A percentile compares a stretch with the other conserved stretches of the same genome.
These are phyloP conservation scores for Nakazawaea wickerhamii DNA, from an alignment of 805 yeast species.

Conservation along the genomic window DNA sequence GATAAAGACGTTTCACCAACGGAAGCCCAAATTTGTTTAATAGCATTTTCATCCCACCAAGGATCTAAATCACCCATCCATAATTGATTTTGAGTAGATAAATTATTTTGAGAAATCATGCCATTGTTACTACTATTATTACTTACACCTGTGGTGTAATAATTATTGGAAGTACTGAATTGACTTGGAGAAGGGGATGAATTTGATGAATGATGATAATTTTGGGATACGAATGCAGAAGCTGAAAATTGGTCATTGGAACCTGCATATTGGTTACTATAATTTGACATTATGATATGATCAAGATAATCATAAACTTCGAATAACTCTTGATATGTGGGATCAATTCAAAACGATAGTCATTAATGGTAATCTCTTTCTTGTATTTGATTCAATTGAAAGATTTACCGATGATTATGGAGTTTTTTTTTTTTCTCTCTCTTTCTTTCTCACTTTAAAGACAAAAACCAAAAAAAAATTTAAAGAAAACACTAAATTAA, in stretches of 20 bases:
- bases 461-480: no score
- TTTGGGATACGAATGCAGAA: slow-evolving; percentile 6
- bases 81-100: slow-evolving; percentile 34
- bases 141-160: slow-evolving; percentile 6
- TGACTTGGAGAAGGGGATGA: slow-evolving; percentile 10
- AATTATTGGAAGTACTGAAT: background rate
- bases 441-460: no score
- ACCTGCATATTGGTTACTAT: background rate
- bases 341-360: background rate
- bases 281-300: slow-evolving; percentile 2
- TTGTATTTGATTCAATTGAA: no score
- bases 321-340: background rate
- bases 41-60: slow-evolving; percentile 68
- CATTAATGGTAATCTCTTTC: no score
- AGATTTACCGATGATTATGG: no score
- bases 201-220: slow-evolving; percentile 1
- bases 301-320: background rate
- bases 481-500: no score
- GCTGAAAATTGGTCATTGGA: slow-evolving; percentile 8
- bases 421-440: no score
- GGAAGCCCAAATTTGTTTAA: slow-evolving; percentile 63
- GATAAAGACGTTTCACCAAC: slow-evolving; percentile 56
- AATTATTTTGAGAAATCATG: slow-evolving; percentile 6
- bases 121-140: slow-evolving; percentile 12
- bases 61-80: slow-evolving; percentile 95